Percentiles rank a stretch among this genome's conserved stretches.
phyloP scores from a whole-genome alignment of 73 alveolate genomes.

The Chromera velia region DNA sequence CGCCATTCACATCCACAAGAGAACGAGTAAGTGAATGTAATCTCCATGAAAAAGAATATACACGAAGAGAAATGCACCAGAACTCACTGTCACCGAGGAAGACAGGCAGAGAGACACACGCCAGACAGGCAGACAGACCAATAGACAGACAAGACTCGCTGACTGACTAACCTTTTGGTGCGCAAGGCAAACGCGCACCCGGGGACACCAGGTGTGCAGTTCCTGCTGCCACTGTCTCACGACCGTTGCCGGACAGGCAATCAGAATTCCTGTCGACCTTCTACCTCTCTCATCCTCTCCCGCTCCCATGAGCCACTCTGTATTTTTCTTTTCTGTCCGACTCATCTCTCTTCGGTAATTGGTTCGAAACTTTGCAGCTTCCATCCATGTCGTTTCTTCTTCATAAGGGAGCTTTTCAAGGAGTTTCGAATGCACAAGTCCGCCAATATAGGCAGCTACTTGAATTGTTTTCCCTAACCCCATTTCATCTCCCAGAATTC shows the following conservation, averaged over 20 bases:
- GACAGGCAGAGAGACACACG: neutral
- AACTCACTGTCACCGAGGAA: too few relatives aligned
- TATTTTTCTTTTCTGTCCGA: slow-evolving; percentile 14
- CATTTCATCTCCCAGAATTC: slow-evolving; percentile 90
- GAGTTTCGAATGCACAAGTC: slow-evolving; percentile 37
- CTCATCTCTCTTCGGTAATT: slow-evolving; percentile 13
- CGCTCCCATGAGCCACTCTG: neutral
- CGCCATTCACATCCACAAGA: too few relatives aligned
- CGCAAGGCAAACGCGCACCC: slow-evolving; percentile 31
- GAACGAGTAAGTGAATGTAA: too few relatives aligned
- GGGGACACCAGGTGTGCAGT: slow-evolving; percentile 55
- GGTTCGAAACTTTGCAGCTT: too few relatives aligned
- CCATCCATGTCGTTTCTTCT: too few relatives aligned
- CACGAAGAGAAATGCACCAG: too few relatives aligned
- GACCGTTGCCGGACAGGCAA: slow-evolving; percentile 72
- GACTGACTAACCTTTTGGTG: slow-evolving; percentile 25
- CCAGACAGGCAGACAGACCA: neutral
- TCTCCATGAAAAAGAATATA: too few relatives aligned
- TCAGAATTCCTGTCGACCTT: slow-evolving; percentile 43
- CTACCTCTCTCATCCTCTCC: slow-evolving; percentile 3
- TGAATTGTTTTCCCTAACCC: slow-evolving; percentile 85
- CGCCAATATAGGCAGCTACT: slow-evolving; percentile 65
- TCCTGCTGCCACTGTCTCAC: slow-evolving; percentile 62
- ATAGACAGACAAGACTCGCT: neutral
- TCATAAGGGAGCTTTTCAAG: too few relatives aligned